phyloP scores from a whole-genome alignment of 495 filamentous ascomycete genomes.

The Tuber microsphaerosporum region DNA sequence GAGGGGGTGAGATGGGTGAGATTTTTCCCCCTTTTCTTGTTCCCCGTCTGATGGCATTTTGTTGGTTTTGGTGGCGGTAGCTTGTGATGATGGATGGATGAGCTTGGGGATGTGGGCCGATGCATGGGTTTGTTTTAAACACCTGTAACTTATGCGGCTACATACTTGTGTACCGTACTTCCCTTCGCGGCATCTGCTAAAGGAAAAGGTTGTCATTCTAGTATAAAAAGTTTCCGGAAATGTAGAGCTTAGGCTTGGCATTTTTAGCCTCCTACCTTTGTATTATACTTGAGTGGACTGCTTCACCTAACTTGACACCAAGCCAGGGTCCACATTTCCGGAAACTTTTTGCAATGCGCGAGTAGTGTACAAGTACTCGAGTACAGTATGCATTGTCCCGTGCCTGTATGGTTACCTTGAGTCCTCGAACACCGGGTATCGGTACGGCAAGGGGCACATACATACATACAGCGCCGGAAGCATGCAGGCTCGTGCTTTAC shows the following conservation, averaged over 20 bases:
- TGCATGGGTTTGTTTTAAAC: not conserved
- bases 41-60: not conserved
- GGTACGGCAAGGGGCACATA: not conserved
- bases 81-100: not conserved
- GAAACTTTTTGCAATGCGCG: too few relatives aligned
- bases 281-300: too few relatives aligned
- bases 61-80: not conserved
- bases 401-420: not conserved
- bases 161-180: not conserved
- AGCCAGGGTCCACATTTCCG: too few relatives aligned
- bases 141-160: not conserved
- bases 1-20: not conserved
- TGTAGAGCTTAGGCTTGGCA: too few relatives aligned
- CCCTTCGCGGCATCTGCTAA: not conserved
- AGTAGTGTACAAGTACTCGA: too few relatives aligned
- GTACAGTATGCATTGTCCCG: not conserved
- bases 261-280: too few relatives aligned
- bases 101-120: not conserved
- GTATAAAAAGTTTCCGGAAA: too few relatives aligned
- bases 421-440: not conserved
- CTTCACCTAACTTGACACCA: too few relatives aligned
- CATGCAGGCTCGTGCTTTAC: not conserved
- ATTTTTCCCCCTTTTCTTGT: not conserved
- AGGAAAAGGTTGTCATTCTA: not conserved
- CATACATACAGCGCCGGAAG: not conserved